Base-by-base conservation (phyloP, 78 protist species). In the Guillardia theta region DNA sequence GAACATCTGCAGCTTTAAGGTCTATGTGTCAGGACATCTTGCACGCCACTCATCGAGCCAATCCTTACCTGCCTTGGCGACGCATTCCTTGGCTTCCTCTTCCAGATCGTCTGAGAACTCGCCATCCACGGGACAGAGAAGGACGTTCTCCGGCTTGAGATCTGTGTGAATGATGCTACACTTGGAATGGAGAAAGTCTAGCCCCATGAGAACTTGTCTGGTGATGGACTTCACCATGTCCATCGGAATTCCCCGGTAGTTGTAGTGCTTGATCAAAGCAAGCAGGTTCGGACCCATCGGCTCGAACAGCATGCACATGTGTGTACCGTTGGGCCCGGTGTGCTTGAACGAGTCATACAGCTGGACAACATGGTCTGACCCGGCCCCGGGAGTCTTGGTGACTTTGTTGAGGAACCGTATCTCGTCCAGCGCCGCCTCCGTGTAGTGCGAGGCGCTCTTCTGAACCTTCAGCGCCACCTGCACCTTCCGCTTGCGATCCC, bases 71-170 rank as follows among this genome's bases (percentile, higher is more conserved):
- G n/a, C 92, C 62, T 53, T 12, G 18, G 80, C 80, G 44, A 64
- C 80, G 30, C 21, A 36, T 6, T 24, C 80, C 21, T 10, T 8
- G 39, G 19, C 80, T 8, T 64, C 12, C 41, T 10, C 21, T 36
- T 64, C 80, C 10, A 64, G 80, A 19, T 10, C 8, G 8, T 64
- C 90, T 10, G 10, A 10, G 9, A 27, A 78, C 33, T 88, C 93
- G 1, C 24, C 93, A 0, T 46, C 93, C 21, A 21, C 1, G 30
- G 62, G 76, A 18, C 93, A 88, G 37, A 88, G 62, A 54, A 98
- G 95, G 21, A 98, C 97, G 88, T 99, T 99, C 94, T 99, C 99
- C 1, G 99, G 99, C 62, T 99, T 98, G 64, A 99, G 93, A 70
- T 24, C 87, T 0, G 99, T 98, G 96, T 95, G 96, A 18, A 95